phyloP scores from a whole-genome alignment of 2,329 filamentous ascomycete genomes.

The Fusarium oxysporum region DNA sequence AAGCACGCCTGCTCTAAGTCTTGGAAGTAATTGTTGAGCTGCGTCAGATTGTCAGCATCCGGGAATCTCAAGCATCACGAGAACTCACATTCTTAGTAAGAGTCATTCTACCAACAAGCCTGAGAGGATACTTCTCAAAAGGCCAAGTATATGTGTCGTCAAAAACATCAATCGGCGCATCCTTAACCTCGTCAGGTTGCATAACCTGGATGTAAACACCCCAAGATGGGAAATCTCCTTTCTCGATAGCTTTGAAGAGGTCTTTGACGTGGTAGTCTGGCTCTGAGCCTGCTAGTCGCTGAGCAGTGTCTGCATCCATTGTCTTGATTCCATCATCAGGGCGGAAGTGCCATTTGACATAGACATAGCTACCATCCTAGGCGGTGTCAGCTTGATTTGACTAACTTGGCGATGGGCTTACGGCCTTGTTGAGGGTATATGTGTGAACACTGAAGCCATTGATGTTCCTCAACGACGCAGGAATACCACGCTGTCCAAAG shows the following conservation, averaged over 20 bases:
- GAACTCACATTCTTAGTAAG: constrained; percentile 68
- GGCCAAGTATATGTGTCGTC: constrained; percentile 79
- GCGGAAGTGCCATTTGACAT: constrained; percentile 63
- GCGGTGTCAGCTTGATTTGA: rapidly evolving
- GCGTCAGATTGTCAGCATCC: rapidly evolving
- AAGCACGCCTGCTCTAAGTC: constrained; percentile 78
- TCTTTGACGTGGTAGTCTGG: constrained; percentile 61
- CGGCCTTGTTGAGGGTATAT: constrained; percentile 55
- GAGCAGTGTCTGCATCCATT: constrained; percentile 54
- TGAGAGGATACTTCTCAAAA: constrained; percentile 69
- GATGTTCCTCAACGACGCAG: constrained; percentile 58
- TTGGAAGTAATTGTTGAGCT: constrained; percentile 71
- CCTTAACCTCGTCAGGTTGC: constrained; percentile 70
- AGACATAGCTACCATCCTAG: constrained; percentile 59
- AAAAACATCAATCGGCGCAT: constrained; percentile 72
- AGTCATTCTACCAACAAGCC: constrained; percentile 70
- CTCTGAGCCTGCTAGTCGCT: constrained; percentile 54
- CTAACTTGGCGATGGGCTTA: rapidly evolving
- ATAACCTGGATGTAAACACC: constrained; percentile 73
- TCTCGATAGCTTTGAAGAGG: constrained; percentile 62
- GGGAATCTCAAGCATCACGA: rapidly evolving
- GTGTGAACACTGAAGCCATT: constrained; percentile 63
- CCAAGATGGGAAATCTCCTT: constrained; percentile 72
- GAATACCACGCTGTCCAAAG: constrained; percentile 62
- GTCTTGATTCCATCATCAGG: constrained; percentile 59